Conservation (phyloP, 2,329 filamentous ascomycete species). For the Mariannaea elegans region DNA sequence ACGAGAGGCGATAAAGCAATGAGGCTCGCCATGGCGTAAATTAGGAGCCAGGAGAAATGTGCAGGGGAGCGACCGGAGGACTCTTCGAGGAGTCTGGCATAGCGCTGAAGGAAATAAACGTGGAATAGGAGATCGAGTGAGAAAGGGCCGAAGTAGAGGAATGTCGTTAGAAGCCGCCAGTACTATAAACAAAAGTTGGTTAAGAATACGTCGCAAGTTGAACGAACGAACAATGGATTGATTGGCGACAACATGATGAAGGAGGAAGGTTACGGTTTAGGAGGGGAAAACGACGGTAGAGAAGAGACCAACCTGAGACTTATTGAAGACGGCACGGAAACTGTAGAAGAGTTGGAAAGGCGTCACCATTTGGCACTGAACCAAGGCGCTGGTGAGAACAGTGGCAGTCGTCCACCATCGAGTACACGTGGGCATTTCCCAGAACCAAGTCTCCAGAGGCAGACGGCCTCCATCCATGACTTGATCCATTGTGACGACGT, state of each 20-base stretch:
- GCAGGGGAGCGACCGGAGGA: slow-evolving; percentile 91
- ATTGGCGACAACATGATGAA: not conserved
- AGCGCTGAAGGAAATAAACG: slow-evolving; percentile 97
- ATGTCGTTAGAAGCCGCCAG: slow-evolving; percentile 95
- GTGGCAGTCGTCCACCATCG: slow-evolving; percentile 97
- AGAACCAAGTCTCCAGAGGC: slow-evolving; percentile 97
- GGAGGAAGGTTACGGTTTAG: not conserved
- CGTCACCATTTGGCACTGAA: slow-evolving; percentile 92
- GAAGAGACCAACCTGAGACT: slow-evolving; percentile 77
- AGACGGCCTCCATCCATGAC: slow-evolving; percentile 70
- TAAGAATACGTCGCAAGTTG: slow-evolving; percentile 16
- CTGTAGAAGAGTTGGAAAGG: slow-evolving; percentile 98
- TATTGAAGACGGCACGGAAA: slow-evolving; percentile 88
- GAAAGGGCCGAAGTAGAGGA: slow-evolving; percentile 96
- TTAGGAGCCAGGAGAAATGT: slow-evolving; percentile 92
- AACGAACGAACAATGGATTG: not conserved
- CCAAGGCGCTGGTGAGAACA: slow-evolving; percentile 84
- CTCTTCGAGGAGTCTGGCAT: slow-evolving; percentile 94
- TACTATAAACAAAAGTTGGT: slow-evolving; percentile 67
- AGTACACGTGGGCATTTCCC: slow-evolving; percentile 97
- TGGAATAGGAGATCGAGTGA: slow-evolving; percentile 96
- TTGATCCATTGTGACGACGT: slow-evolving; percentile 58
- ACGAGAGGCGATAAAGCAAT: slow-evolving; percentile 86
- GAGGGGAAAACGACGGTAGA: not conserved
- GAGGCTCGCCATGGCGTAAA: slow-evolving; percentile 84